Conservation (phyloP, 2,329 filamentous ascomycete species). For the Pseudogymnoascus destructans region DNA sequence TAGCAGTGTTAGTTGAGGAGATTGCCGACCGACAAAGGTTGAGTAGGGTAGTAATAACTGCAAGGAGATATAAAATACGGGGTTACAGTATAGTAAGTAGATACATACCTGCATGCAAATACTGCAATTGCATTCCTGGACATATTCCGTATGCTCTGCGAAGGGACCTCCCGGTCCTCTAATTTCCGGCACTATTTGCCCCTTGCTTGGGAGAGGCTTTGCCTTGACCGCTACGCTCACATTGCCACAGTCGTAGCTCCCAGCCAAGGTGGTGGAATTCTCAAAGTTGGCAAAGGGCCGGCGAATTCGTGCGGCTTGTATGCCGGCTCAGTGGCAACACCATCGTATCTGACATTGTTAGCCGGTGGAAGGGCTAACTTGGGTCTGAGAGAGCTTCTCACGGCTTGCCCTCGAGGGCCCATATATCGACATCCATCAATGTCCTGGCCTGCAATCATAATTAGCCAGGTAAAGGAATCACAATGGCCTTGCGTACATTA, state of each 20-base stretch:
- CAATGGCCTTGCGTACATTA: conserved; percentile 30
- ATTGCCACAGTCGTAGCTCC: conserved; percentile 21
- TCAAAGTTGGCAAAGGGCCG: neutral
- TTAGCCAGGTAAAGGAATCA: neutral
- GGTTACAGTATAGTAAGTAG: neutral
- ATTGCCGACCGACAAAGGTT: neutral
- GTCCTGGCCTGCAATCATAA: neutral
- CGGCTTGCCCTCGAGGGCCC: neutral
- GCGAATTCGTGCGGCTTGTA: neutral
- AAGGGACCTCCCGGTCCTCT: neutral
- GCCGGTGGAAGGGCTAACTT: neutral
- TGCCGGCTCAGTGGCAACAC: neutral
- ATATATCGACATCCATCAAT: neutral
- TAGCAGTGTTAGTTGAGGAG: neutral
- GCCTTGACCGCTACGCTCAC: conserved; percentile 16
- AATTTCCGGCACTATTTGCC: conserved; percentile 9
- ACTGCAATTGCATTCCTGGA: conserved; percentile 8
- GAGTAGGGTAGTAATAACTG: neutral
- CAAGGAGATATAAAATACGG: neutral
- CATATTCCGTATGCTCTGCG: neutral
- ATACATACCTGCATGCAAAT: neutral
- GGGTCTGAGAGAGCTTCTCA: neutral
- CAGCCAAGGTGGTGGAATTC: conserved; percentile 15
- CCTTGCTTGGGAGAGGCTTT: conserved; percentile 13
- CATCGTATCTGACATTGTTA: neutral